Percentiles rank a stretch among this genome's conserved stretches.
These are phyloP conservation scores for Hordeum vulgare DNA, from an alignment of 176 grass and related monocot species.

Conservation along the genomic window MorexV3_pseudomolecules_assembly NC_058521.1:569533044-569533543, in stretches of 20 bases:
- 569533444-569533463: background rate
- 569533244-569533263: background rate
- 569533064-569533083: too few species aligned
- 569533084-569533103: too few species aligned
- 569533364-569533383: background rate
- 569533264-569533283: background rate
- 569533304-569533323: conserved; percentile 12
- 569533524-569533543: background rate
- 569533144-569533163: background rate
- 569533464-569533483: background rate
- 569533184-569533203: background rate
- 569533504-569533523: background rate
- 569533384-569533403: background rate
- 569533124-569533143: too few species aligned
- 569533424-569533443: background rate
- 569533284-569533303: background rate
- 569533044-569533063: too few species aligned
- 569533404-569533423: conserved; percentile 21
- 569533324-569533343: background rate
- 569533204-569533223: background rate
- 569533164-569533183: background rate
- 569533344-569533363: conserved; percentile 32
- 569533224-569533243: background rate
- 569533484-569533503: background rate
- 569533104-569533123: too few species aligned